Evolutionary conservation across 495 filamentous ascomycete genomes (phyloP).

Genomic region (Aspergillus coremiiformis): DNA sequence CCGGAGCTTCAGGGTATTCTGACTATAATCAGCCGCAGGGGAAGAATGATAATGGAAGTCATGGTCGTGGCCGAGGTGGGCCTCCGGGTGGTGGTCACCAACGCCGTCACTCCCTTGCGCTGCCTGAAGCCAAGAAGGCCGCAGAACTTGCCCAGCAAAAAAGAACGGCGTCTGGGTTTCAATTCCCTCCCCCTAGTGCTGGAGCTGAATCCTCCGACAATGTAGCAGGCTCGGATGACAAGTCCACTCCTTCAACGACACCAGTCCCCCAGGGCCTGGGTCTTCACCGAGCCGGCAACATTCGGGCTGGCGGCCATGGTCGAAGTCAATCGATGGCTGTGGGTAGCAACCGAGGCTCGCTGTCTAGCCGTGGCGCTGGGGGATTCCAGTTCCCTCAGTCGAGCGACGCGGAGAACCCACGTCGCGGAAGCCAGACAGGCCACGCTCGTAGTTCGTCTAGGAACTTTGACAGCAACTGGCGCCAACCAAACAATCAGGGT

Average conservation of each 20-base stretch:
- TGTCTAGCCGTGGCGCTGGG: conserved; percentile 53
- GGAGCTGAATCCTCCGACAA: conserved; percentile 45
- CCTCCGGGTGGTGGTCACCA: conserved; percentile 73
- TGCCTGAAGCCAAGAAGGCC: conserved; percentile 96
- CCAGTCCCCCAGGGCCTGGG: conserved; percentile 36
- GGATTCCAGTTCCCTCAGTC: conserved; percentile 66
- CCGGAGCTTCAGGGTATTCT: conserved; percentile 84
- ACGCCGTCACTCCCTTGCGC: conserved; percentile 86
- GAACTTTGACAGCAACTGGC: conserved; percentile 98
- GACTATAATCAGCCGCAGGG: conserved; percentile 59
- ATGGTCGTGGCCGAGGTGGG: conserved; percentile 72
- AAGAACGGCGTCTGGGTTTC: conserved; percentile 84
- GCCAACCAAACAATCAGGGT: conserved; percentile 68
- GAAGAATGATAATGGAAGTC: conserved; percentile 59
- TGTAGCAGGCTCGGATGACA: conserved; percentile 35
- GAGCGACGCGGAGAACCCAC: conserved; percentile 55
- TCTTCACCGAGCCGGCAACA: conserved; percentile 45
- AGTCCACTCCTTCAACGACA: conserved; percentile 28
- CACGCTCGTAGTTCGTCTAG: conserved; percentile 77
- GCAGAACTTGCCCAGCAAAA: conserved; percentile 96
- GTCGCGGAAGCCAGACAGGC: conserved; percentile 57
- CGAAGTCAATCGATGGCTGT: conserved; percentile 67
- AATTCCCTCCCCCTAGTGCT: conserved; percentile 76
- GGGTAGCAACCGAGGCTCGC: conserved; percentile 46
- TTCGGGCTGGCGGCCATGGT: conserved; percentile 48